A percentile compares a stretch with the other conserved stretches of the same genome.
Evolutionary conservation across 768 basidiomycete genomes (phyloP).

Genomic region (Rhodotorula kratochvilovae): DNA sequence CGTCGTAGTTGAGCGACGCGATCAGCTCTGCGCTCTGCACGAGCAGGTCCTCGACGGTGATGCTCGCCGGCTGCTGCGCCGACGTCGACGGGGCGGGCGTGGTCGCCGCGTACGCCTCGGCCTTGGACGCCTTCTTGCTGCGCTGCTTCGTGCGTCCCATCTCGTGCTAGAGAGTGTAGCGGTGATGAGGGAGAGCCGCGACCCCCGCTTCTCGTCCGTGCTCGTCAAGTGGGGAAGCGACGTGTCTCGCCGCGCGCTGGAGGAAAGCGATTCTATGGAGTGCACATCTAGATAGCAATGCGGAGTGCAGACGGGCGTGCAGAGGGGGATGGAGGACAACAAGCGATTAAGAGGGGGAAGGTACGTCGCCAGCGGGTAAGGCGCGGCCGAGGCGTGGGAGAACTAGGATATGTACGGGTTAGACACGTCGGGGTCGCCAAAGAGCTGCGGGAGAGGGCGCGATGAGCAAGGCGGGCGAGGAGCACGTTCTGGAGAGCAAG

Average conservation of each 20-base stretch:
- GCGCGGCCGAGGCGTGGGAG: no score
- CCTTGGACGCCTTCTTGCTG: not conserved
- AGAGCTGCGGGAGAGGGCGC: not conserved
- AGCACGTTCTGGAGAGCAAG: no score
- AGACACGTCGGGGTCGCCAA: constrained; percentile 30
- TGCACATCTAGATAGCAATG: not conserved
- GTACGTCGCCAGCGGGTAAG: no score
- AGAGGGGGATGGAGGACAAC: not conserved
- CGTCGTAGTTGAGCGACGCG: constrained; percentile 34
- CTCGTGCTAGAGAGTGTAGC: not conserved
- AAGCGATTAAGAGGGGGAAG: not conserved
- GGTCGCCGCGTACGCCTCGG: not conserved
- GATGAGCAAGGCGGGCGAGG: not conserved
- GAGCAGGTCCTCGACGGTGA: constrained; percentile 37
- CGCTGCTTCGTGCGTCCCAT: constrained; percentile 7
- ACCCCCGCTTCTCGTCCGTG: not conserved
- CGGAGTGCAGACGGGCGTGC: no score
- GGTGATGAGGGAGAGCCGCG: not conserved
- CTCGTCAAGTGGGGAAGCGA: not conserved
- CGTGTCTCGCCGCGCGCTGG: no score
- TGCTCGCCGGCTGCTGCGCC: not conserved
- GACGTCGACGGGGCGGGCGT: not conserved
- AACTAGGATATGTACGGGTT: constrained; percentile 23
- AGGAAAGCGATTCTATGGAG: not conserved
- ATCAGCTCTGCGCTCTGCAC: constrained; percentile 33